These are phyloP conservation scores for Diaporthe australafricana DNA, from an alignment of 2,329 filamentous ascomycete genomes.

Conservation along the genomic window DNA sequence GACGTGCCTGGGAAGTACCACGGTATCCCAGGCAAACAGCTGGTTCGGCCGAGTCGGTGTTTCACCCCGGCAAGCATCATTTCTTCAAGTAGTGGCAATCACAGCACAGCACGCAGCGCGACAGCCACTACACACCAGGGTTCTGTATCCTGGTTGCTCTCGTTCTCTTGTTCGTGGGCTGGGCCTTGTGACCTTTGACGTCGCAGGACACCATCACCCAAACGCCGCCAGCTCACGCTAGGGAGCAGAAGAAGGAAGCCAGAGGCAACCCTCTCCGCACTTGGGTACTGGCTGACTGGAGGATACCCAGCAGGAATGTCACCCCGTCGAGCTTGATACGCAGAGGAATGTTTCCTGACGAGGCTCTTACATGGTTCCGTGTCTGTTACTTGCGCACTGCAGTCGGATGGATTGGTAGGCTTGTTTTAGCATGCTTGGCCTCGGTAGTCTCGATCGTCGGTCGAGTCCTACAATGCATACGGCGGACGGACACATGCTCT, in stretches of 20 bases:
- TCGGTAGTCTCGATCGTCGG: too few relatives aligned
- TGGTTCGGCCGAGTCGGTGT: constrained; percentile 15
- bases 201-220: not conserved
- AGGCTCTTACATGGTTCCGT: not conserved
- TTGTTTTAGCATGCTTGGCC: not conserved
- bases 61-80: constrained; percentile 11
- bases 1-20: not conserved
- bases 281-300: not conserved
- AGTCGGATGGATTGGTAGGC: not conserved
- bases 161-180: not conserved
- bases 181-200: not conserved
- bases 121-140: not conserved
- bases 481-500: not conserved
- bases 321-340: too few relatives aligned
- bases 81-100: not conserved
- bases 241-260: too few relatives aligned
- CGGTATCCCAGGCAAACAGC: constrained; percentile 2
- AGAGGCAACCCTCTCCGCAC: not conserved
- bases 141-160: not conserved
- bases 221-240: not conserved
- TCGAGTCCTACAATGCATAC: not conserved
- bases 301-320: not conserved
- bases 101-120: not conserved
- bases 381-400: not conserved
- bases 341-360: too few relatives aligned